Conservation (phyloP, 2,329 filamentous ascomycete genomes). For the Grosmannia penicillata region DNA sequence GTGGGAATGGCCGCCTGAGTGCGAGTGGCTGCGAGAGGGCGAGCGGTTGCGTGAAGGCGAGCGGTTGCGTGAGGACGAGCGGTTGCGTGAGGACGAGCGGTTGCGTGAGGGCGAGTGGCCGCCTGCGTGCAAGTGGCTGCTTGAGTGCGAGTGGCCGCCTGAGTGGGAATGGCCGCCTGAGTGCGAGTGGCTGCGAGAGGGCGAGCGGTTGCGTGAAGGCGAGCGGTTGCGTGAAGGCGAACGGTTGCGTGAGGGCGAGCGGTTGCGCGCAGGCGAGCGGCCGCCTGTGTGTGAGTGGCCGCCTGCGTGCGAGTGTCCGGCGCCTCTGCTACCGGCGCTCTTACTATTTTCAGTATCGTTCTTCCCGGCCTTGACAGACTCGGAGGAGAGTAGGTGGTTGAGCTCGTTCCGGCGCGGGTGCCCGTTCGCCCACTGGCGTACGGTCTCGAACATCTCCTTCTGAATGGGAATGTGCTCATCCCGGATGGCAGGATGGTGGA, state of each 20-base stretch:
- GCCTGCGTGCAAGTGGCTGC: conserved; percentile 13
- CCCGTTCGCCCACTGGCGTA: conserved; percentile 65
- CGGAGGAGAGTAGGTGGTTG: conserved; percentile 62
- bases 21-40: conserved; percentile 17
- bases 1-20: too few species aligned
- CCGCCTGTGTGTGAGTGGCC: conserved; percentile 10
- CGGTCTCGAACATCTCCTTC: conserved; percentile 73
- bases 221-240: too few species aligned
- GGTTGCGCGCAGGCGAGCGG: conserved; percentile 15
- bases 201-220: too few species aligned
- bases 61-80: too few species aligned
- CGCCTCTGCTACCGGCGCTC: conserved; percentile 14
- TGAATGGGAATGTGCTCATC: conserved; percentile 68
- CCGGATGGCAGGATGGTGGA: conserved; percentile 81
- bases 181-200: too few species aligned
- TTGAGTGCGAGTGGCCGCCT: conserved; percentile 16
- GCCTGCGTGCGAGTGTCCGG: conserved; percentile 13
- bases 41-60: too few species aligned
- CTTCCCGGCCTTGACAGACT: conserved; percentile 67
- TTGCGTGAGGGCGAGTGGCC: conserved; percentile 16
- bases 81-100: too few species aligned
- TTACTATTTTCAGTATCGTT: conserved; percentile 47
- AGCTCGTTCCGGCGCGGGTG: conserved; percentile 52
- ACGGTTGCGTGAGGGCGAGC: too few species aligned
- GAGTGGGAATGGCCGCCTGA: too few species aligned